These are phyloP conservation scores for Apium graveolens DNA, from an alignment of 129 eudicot genomes.

Conservation along the genomic window DNA sequence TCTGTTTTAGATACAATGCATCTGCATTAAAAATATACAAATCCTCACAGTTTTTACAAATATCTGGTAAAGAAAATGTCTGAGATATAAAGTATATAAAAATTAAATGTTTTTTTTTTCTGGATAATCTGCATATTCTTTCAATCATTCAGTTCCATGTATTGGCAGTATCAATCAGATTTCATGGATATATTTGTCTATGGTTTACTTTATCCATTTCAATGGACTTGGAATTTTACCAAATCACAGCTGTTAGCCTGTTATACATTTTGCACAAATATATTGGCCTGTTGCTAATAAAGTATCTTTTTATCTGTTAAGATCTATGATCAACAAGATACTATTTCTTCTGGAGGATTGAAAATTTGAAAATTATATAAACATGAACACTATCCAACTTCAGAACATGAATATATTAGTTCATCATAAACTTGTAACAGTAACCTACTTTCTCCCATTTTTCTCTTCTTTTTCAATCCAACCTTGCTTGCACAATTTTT, in stretches of 20 bases:
- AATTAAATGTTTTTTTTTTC: not conserved
- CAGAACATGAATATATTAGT: no score
- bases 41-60: not conserved
- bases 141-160: not conserved
- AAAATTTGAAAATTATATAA: no score
- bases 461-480: no score
- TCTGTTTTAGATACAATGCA: slow-evolving; percentile 29
- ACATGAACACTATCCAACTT: no score
- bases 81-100: not conserved
- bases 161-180: not conserved
- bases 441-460: no score
- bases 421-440: no score
- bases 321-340: no score
- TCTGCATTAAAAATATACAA: slow-evolving; percentile 3
- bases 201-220: not conserved
- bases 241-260: not conserved
- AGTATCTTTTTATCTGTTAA: no score
- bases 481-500: no score
- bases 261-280: not conserved
- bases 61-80: not conserved
- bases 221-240: not conserved
- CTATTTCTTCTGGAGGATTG: no score
- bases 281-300: not conserved
- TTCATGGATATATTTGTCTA: not conserved
- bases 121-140: not conserved